Evolutionary conservation across 2,329 filamentous ascomycete species (phyloP).

Genomic region (Trichoderma atroviride): DNA sequence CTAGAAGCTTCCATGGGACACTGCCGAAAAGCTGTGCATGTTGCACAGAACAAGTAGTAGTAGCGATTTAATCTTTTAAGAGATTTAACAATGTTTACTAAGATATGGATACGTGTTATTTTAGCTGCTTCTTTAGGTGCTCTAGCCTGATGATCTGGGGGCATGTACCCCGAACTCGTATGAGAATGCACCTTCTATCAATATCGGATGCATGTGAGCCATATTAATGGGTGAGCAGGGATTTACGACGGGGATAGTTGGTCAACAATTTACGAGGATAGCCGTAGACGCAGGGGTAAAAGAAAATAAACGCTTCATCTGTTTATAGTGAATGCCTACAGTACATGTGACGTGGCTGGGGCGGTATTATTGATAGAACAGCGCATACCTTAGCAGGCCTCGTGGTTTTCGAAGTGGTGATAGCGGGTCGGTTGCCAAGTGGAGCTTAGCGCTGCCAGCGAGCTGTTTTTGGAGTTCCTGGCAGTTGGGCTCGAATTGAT

Average conservation of each 20-base stretch:
- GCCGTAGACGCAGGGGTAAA: not conserved
- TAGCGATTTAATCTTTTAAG: not conserved
- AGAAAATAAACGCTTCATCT: not conserved
- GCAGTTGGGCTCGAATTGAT: not conserved
- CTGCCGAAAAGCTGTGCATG: not conserved
- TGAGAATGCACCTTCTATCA: not conserved
- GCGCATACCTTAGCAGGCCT: not conserved
- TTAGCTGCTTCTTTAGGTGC: not conserved
- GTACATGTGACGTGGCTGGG: not conserved
- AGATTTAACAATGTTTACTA: not conserved
- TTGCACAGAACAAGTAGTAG: not conserved
- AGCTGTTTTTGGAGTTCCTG: conserved; percentile 2
- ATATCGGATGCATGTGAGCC: not conserved
- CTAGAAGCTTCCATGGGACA: conserved; percentile 37
- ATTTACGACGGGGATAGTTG: not conserved
- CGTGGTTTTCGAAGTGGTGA: not conserved
- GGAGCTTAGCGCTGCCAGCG: conserved; percentile 23
- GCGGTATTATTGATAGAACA: not conserved
- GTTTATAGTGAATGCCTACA: not conserved
- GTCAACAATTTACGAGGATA: not conserved
- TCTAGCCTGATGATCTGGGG: not conserved
- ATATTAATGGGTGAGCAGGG: not conserved
- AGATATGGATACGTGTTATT: not conserved
- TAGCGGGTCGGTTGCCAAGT: conserved; percentile 16
- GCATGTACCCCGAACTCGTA: not conserved